These are phyloP conservation scores for Cinnamomum chago DNA, from an alignment of 164 flowering plant genomes.

Conservation along the genomic window DNA sequence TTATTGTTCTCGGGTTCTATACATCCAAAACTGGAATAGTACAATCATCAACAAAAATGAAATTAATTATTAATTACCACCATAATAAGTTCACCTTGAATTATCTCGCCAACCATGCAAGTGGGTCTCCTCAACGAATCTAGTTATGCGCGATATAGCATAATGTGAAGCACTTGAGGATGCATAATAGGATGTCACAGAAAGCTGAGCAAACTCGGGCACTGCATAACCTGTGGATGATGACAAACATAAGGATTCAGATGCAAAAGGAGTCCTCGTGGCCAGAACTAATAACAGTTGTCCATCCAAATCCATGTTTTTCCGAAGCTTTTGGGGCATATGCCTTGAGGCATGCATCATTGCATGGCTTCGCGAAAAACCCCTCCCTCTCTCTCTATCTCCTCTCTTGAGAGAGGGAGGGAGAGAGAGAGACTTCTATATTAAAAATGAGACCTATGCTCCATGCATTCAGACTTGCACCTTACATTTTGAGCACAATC, in stretches of 20 bases:
- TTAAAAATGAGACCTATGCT: no score
- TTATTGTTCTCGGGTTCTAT: neutral
- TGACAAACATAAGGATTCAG: neutral
- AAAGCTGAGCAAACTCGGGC: constrained; percentile 80
- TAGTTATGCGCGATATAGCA: constrained; percentile 74
- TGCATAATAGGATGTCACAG: constrained; percentile 86
- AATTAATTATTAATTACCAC: neutral
- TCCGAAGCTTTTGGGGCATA: no score
- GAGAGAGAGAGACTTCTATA: no score
- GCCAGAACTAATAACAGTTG: neutral
- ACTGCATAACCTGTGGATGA: constrained; percentile 59
- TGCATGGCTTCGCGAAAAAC: no score
- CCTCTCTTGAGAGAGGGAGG: no score
- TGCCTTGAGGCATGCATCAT: no score
- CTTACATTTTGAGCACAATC: no score
- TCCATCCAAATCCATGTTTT: no score
- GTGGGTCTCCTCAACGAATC: constrained; percentile 64
- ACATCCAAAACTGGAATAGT: neutral
- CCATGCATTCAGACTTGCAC: no score
- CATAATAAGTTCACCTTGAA: constrained; percentile 1
- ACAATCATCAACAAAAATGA: neutral
- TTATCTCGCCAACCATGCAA: constrained; percentile 33
- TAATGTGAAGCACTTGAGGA: constrained; percentile 89
- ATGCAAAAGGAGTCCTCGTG: neutral
- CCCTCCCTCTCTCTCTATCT: no score